Conservation (phyloP, 176 grass and related monocot genomes). For the Eremochloa ophiuroides region DNA sequence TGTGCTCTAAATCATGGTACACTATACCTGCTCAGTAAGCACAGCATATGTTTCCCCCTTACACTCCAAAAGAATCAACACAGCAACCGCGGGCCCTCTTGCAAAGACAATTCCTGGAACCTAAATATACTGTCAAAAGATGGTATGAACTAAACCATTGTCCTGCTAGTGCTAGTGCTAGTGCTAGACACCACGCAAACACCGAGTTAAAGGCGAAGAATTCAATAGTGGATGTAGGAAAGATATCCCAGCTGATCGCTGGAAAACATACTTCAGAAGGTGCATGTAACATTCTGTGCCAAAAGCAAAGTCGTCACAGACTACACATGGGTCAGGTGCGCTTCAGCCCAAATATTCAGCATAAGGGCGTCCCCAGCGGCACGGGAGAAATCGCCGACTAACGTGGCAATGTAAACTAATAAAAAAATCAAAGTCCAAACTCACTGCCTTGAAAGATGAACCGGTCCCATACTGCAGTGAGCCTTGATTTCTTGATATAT, state of each 20-base stretch:
- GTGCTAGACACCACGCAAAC: not conserved
- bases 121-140: constrained; percentile 43
- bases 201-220: not conserved
- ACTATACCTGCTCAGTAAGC: constrained; percentile 80
- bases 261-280: not conserved
- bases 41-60: constrained; percentile 64
- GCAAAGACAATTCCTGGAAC: constrained; percentile 98
- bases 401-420: no score
- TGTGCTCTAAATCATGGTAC: not conserved
- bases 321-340: not conserved
- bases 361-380: no score
- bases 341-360: not conserved
- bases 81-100: constrained; percentile 81
- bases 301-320: not conserved
- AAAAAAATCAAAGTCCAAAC: no score
- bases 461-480: no score
- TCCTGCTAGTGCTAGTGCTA: not conserved
- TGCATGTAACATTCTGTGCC: not conserved
- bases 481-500: no score
- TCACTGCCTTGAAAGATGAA: no score
- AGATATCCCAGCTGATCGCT: not conserved
- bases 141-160: not conserved
- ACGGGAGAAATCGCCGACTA: no score
- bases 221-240: not conserved
- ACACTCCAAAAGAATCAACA: constrained; percentile 86